Base-by-base conservation (phyloP, 2,329 filamentous ascomycete genomes). In the Emericellopsis cladophorae region DNA sequence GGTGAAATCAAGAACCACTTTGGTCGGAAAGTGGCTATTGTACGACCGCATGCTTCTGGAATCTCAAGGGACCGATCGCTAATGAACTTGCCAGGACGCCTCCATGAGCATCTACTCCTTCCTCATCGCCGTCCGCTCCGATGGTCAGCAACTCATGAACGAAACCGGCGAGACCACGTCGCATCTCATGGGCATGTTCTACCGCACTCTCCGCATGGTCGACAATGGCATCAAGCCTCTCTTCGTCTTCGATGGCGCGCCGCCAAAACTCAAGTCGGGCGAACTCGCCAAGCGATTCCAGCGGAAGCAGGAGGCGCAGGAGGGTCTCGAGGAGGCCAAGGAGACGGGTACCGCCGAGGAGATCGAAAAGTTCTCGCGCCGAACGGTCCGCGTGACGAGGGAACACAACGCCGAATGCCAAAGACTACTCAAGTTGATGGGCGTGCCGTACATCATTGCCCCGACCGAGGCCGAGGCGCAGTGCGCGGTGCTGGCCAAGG, bases 91-190 rank as follows among this genome's bases (percentile, higher is more conserved):
- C 21, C 34, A 64, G 61, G 61, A 64, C 54, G 61, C 61, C 36
- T 98, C 92, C 37, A 98, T 98, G 92, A 94, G 86, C 65, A 89
- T 98, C 55, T 98, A 98, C 73, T 94, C 86, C 63, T 98, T 98
- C 69, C 77, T 98, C 45, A 92, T 98, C 58, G 92, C 92, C 39
- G 92, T 98, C 42, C 88, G 92, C 51, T 95, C 89, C 54, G 88
- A 95, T 53, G 92, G 92, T 51, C 87, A 98, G 61, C 88, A 95
- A 64, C 81, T 98, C 53, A 96, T 81, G 74, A 93, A 82, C 62
- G 92, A 98, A 55, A 82, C 81, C 40, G 92, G 92, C 54, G 88
- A 96, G 62, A 98, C 92, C 2, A 98, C 92, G 1, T 98, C 92
- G 15, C 92, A 98, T 60, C 69, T 98, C 14, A 96, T 98, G 89